Conservation (phyloP, 208 protist genomes). For the Wallacemonas sp. region DNA sequence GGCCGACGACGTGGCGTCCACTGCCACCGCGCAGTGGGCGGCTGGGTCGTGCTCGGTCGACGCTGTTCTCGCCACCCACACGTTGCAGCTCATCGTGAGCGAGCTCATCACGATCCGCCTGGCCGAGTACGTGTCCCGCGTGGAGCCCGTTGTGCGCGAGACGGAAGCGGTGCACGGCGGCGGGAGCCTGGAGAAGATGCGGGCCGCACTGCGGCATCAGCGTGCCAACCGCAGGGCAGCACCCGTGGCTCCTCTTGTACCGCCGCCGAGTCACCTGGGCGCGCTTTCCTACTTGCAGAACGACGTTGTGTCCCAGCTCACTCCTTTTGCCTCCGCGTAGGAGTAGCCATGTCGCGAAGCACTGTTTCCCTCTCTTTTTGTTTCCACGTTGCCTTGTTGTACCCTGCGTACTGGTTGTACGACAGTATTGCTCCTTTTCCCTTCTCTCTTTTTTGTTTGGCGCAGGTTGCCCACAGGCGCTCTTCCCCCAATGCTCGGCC, state of each 20-base stretch:
- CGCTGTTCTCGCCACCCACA: slow-evolving; percentile 38
- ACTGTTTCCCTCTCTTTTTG: slow-evolving; percentile 11
- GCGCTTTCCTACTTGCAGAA: background rate
- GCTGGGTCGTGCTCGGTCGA: background rate
- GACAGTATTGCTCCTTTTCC: no score
- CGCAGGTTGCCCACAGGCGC: no score
- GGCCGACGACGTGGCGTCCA: no score
- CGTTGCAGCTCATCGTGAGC: slow-evolving; percentile 41
- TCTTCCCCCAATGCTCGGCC: no score
- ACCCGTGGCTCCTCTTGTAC: background rate
- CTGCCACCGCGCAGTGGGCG: background rate
- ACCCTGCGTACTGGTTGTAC: background rate
- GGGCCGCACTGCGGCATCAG: background rate
- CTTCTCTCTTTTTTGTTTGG: background rate
- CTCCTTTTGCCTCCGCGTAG: background rate
- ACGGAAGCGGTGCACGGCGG: background rate
- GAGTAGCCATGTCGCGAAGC: background rate
- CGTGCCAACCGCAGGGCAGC: background rate
- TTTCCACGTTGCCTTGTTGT: background rate
- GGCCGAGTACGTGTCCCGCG: slow-evolving; percentile 59
- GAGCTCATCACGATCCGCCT: slow-evolving; percentile 50
- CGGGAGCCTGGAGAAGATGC: background rate
- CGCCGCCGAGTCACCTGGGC: background rate
- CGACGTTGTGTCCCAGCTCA: background rate
- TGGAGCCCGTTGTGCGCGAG: slow-evolving; percentile 40